These are phyloP conservation scores for Aspergillus cavernicola DNA, from an alignment of 495 filamentous ascomycete genomes.

Conservation along the genomic window DNA sequence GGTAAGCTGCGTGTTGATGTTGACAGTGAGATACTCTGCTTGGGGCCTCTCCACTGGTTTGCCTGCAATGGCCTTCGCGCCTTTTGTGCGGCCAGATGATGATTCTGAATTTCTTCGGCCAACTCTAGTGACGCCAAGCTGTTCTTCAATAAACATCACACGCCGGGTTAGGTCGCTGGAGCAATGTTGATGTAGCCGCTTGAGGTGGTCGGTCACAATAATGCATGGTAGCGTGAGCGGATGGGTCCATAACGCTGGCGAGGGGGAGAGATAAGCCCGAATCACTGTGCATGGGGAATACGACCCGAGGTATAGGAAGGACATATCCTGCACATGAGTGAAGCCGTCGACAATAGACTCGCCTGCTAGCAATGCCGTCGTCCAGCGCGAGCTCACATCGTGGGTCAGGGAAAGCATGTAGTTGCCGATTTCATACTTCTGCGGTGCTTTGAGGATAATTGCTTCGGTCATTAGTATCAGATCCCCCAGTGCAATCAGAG, in stretches of 20 bases:
- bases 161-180: neutral
- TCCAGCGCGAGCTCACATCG: neutral
- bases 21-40: neutral
- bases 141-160: neutral
- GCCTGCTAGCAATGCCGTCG: neutral
- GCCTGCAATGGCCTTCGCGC: neutral
- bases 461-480: neutral
- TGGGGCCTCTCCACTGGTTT: neutral
- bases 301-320: neutral
- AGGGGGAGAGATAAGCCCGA: neutral
- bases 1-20: neutral
- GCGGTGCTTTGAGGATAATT: neutral
- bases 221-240: constrained; percentile 2
- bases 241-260: neutral
- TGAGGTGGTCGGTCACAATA: neutral
- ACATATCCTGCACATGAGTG: neutral
- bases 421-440: constrained; percentile 1
- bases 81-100: neutral
- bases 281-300: neutral
- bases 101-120: neutral
- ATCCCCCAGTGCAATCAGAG: no score
- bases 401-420: neutral
- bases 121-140: neutral
- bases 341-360: neutral
- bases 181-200: neutral